Evolutionary conservation across 768 basidiomycete species (phyloP).

Genomic region (Lactifluus piperatus): DNA sequence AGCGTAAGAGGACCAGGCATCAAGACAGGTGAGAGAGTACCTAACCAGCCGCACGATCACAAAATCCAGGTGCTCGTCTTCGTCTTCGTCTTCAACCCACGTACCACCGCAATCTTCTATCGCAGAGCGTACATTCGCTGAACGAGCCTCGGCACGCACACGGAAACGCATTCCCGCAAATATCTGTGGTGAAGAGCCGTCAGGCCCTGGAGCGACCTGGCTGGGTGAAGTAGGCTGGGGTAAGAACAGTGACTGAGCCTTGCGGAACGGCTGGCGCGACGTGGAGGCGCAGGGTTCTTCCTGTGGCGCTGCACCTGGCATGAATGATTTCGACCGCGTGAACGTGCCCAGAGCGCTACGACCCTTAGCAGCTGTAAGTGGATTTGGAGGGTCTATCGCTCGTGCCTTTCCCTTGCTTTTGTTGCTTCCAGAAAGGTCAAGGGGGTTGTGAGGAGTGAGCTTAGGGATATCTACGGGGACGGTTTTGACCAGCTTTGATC

Average conservation of each 20-base stretch:
- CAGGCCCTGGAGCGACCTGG: conserved; percentile 18
- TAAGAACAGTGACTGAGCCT: conserved; percentile 25
- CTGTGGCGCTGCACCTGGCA: conserved; percentile 27
- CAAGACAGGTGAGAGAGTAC: conserved; percentile 29
- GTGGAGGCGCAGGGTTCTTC: conserved; percentile 17
- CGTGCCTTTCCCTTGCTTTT: conserved; percentile 5
- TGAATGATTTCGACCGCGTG: conserved; percentile 58
- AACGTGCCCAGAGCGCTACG: conserved; percentile 48
- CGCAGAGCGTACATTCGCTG: conserved; percentile 45
- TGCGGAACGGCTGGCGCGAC: conserved; percentile 38
- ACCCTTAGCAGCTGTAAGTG: background rate
- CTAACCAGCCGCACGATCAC: conserved; percentile 68
- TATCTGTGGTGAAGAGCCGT: conserved; percentile 24
- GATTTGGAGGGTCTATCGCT: background rate
- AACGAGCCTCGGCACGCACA: conserved; percentile 60
- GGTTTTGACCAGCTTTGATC: conserved; percentile 45
- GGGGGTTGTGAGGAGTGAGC: conserved; percentile 4
- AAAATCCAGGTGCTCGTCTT: conserved; percentile 48
- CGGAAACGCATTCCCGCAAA: conserved; percentile 52
- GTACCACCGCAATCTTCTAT: conserved; percentile 53
- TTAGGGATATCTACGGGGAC: background rate
- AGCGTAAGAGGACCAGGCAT: background rate
- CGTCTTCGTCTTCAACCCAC: conserved; percentile 31
- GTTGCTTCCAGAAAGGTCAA: background rate
- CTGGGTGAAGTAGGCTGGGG: background rate